Conservation (phyloP, 306 rosid genomes). For the Boehmeria nivea region DNA sequence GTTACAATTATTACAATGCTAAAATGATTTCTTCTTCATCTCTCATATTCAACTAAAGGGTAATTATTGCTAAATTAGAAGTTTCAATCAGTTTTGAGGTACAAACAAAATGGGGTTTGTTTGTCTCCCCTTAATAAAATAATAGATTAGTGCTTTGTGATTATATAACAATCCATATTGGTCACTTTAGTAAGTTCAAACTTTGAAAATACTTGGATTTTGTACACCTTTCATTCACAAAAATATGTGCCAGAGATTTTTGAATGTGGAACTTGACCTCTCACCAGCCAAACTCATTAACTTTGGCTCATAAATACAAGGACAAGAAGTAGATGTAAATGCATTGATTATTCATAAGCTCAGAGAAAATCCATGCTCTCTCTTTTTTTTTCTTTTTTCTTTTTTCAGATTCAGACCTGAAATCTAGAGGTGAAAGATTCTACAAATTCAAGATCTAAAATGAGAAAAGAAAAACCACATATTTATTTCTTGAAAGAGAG, state of each 20-base stretch:
- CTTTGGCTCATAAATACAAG: conserved; percentile 38
- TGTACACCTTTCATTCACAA: too few relatives aligned
- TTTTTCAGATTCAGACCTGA: conserved; percentile 12
- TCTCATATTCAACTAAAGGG: conserved; percentile 4
- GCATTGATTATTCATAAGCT: conserved; percentile 31
- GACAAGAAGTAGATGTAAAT: conserved; percentile 27
- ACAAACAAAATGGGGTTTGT: conserved; percentile 18
- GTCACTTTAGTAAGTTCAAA: too few relatives aligned
- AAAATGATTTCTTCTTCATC: conserved; percentile 22
- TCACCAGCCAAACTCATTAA: conserved; percentile 27
- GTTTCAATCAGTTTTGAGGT: neutral
- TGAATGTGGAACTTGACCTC: conserved; percentile 21
- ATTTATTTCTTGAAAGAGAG: too few relatives aligned
- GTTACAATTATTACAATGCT: conserved; percentile 9
- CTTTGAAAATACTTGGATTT: too few relatives aligned
- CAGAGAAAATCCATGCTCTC: conserved; percentile 8
- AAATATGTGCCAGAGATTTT: conserved; percentile 22
- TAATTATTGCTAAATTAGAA: conserved; percentile 5
- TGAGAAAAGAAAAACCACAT: neutral
- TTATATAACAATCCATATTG: too few relatives aligned
- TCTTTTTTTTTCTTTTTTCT: neutral
- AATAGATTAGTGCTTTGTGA: too few relatives aligned
- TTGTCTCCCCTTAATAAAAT: too few relatives aligned
- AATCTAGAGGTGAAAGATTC: too few relatives aligned
- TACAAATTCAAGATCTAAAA: neutral